A percentile compares a stretch with the other conserved stretches of the same genome.
Conservation (phyloP, 352 stramenopile species). For the Peronospora farinosa region DNA sequence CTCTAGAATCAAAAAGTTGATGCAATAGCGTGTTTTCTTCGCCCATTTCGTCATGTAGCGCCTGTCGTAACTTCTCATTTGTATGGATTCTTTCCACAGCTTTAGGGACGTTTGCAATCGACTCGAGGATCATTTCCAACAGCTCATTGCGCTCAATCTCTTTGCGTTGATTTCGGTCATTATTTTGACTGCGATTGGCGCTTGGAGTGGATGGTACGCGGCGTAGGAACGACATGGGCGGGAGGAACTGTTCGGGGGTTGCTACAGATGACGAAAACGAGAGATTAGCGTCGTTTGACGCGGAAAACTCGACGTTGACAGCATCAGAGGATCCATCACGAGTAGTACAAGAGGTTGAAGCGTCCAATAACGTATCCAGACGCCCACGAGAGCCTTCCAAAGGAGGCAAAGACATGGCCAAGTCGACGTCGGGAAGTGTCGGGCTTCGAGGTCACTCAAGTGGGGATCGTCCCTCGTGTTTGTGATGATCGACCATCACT, state of each 20-base stretch:
- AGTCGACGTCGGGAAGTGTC: slow-evolving; percentile 5
- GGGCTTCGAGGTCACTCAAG: slow-evolving; percentile 14
- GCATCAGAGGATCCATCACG: neutral
- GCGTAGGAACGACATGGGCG: slow-evolving; percentile 37
- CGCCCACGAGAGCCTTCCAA: slow-evolving; percentile 12
- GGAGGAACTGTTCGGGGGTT: slow-evolving; percentile 16
- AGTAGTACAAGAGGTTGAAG: neutral
- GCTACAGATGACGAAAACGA: neutral
- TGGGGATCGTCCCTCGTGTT: neutral
- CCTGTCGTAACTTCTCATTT: slow-evolving; percentile 55
- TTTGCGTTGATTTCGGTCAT: slow-evolving; percentile 44
- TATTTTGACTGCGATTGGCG: slow-evolving; percentile 6
- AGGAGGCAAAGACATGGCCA: slow-evolving; percentile 27
- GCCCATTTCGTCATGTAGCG: slow-evolving; percentile 53
- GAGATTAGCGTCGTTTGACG: neutral
- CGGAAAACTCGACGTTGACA: slow-evolving; percentile 1
- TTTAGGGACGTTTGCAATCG: slow-evolving; percentile 63
- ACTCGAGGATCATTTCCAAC: slow-evolving; percentile 69
- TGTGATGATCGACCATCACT: slow-evolving; percentile 1
- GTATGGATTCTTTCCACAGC: slow-evolving; percentile 65
- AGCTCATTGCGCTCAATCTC: slow-evolving; percentile 59
- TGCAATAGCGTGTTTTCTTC: slow-evolving; percentile 42
- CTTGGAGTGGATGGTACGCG: slow-evolving; percentile 21
- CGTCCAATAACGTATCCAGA: slow-evolving; percentile 8
- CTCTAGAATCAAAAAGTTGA: slow-evolving; percentile 36